Conservation (phyloP, 768 basidiomycete species). For the Lactarius vividus region DNA sequence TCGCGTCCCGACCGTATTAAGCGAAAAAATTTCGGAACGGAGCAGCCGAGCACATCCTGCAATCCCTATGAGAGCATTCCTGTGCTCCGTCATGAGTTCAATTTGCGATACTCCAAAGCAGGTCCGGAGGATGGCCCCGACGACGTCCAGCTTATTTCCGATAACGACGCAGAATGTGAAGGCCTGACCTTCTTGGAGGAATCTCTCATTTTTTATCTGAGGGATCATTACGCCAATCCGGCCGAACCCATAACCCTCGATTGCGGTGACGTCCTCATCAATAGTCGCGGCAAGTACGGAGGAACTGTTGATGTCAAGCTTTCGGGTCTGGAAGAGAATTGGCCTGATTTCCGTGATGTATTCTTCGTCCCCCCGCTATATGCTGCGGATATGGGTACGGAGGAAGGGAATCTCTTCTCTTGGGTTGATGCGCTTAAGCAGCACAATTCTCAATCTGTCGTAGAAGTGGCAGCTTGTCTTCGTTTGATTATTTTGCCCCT, state of each 20-base stretch:
- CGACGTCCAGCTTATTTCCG: slow-evolving; percentile 12
- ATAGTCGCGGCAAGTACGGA: slow-evolving; percentile 12
- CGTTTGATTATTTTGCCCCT: slow-evolving; percentile 21
- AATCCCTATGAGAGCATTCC: slow-evolving; percentile 14
- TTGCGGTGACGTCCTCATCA: slow-evolving; percentile 20
- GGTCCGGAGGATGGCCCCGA: slow-evolving; percentile 1
- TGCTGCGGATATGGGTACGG: slow-evolving; percentile 9
- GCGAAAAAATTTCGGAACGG: slow-evolving; percentile 6
- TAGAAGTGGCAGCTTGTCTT: slow-evolving; percentile 16
- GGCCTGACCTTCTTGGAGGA: slow-evolving; percentile 15
- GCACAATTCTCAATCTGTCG: neutral
- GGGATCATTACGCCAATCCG: slow-evolving; percentile 10
- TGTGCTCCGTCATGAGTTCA: slow-evolving; percentile 23
- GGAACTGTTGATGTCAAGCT: slow-evolving; percentile 12
- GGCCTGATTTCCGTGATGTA: slow-evolving; percentile 14
- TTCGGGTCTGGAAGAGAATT: slow-evolving; percentile 16
- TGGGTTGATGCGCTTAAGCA: slow-evolving; percentile 18
- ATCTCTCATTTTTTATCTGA: slow-evolving; percentile 18
- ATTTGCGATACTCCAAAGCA: slow-evolving; percentile 16
- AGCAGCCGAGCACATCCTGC: neutral
- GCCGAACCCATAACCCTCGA: slow-evolving; percentile 22
- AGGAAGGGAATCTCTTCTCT: slow-evolving; percentile 18
- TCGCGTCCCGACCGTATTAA: slow-evolving; percentile 6
- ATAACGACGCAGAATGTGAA: slow-evolving; percentile 18
- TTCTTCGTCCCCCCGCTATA: slow-evolving; percentile 9